Conservation (phyloP, 2,329 filamentous ascomycete genomes). For the Cladosporium oxysporum region DNA sequence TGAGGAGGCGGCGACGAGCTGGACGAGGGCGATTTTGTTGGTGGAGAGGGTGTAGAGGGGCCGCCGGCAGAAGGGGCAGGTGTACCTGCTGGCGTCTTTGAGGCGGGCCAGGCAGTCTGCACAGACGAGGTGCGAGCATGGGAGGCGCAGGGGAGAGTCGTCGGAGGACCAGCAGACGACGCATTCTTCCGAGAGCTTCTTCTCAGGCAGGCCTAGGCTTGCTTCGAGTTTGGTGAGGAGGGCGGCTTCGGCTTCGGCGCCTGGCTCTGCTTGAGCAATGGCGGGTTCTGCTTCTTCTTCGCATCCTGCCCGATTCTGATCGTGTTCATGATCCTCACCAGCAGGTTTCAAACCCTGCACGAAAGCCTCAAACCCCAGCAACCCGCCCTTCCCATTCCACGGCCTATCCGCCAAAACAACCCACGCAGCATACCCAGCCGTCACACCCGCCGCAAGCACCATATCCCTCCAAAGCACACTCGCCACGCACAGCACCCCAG, state of each 20-base stretch:
- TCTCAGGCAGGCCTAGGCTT: neutral
- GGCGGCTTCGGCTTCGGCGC: neutral
- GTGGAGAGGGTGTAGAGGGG: neutral
- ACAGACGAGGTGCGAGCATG: constrained; percentile 10
- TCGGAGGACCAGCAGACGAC: constrained; percentile 13
- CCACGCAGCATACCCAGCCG: neutral
- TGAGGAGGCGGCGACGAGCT: neutral
- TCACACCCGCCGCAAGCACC: neutral
- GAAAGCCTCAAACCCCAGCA: neutral
- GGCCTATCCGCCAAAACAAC: neutral
- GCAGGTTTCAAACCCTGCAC: neutral
- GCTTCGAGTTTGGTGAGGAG: neutral
- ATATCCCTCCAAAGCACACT: neutral
- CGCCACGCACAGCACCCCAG: too few relatives aligned
- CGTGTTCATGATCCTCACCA: too few relatives aligned
- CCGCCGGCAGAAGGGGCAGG: neutral
- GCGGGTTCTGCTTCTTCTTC: neutral
- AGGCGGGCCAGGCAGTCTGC: neutral
- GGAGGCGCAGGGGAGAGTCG: neutral
- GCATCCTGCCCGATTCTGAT: too few relatives aligned
- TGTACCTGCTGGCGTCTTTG: neutral
- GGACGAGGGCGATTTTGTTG: neutral
- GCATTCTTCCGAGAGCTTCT: neutral
- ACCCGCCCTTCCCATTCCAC: neutral
- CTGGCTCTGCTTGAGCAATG: neutral